These are phyloP conservation scores for Aspergillus uvarum DNA, from an alignment of 2,329 filamentous ascomycete species.

Conservation along the genomic window DNA sequence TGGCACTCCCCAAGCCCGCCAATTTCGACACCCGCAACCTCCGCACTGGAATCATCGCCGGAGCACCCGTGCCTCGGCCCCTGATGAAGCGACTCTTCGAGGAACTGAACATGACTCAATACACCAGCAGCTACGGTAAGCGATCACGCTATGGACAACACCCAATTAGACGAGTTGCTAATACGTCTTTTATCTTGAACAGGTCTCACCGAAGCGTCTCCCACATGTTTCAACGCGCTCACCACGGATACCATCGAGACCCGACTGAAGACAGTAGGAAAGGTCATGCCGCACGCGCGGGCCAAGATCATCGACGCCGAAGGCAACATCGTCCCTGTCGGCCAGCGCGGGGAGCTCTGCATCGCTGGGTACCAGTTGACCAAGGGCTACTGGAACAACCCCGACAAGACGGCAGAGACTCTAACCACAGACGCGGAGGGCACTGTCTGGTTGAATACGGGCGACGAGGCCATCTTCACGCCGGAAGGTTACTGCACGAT, in stretches of 20 bases:
- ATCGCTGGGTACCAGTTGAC: slow-evolving; percentile 75
- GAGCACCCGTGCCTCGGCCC: slow-evolving; percentile 71
- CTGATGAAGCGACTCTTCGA: slow-evolving; percentile 72
- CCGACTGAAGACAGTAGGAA: slow-evolving; percentile 71
- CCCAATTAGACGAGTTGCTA: not conserved
- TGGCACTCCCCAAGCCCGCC: slow-evolving; percentile 49
- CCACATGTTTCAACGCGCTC: slow-evolving; percentile 78
- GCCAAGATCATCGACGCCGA: slow-evolving; percentile 72
- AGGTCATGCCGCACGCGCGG: slow-evolving; percentile 70
- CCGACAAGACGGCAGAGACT: slow-evolving; percentile 71
- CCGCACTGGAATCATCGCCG: slow-evolving; percentile 76
- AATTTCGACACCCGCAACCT: slow-evolving; percentile 55
- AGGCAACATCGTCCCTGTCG: slow-evolving; percentile 66
- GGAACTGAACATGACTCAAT: slow-evolving; percentile 72
- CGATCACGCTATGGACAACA: not conserved
- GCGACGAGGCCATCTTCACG: slow-evolving; percentile 57
- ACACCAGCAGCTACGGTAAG: slow-evolving; percentile 62
- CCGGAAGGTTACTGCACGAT: slow-evolving; percentile 67
- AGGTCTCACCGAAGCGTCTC: slow-evolving; percentile 73
- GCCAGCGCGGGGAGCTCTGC: slow-evolving; percentile 70
- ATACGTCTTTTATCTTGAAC: not conserved
- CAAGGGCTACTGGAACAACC: slow-evolving; percentile 63
- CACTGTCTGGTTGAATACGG: slow-evolving; percentile 64
- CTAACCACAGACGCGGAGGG: slow-evolving; percentile 63
- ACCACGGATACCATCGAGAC: slow-evolving; percentile 68